phyloP scores from a whole-genome alignment of 768 basidiomycete species.

The Rhodotorula babjevae region DNA sequence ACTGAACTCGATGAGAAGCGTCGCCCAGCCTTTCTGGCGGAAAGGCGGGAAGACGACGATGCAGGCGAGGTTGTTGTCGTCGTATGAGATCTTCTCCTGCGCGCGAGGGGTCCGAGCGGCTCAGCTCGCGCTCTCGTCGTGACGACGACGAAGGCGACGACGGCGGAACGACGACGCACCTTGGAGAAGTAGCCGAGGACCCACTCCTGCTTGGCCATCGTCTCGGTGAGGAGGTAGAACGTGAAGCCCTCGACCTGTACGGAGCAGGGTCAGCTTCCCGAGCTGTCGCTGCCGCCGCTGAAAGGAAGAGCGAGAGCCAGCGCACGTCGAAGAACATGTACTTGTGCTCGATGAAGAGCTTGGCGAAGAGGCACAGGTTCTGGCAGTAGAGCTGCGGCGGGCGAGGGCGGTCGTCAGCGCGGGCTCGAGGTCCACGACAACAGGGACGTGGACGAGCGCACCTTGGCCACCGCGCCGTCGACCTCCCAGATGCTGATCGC shows the following conservation, averaged over 20 bases:
- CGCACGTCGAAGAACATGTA: slow-evolving; percentile 89
- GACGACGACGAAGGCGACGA: background rate
- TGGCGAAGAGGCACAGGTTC: slow-evolving; percentile 89
- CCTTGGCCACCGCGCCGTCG: slow-evolving; percentile 80
- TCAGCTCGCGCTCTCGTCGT: background rate
- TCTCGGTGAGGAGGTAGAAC: slow-evolving; percentile 89
- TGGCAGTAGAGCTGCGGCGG: slow-evolving; percentile 82
- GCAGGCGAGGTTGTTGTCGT: slow-evolving; percentile 94
- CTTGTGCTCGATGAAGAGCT: slow-evolving; percentile 98
- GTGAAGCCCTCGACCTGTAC: slow-evolving; percentile 54
- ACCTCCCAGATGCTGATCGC: slow-evolving; percentile 92
- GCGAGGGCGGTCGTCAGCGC: background rate
- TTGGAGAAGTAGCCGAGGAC: slow-evolving; percentile 75
- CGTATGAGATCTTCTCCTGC: slow-evolving; percentile 89
- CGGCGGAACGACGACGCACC: background rate
- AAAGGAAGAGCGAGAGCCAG: background rate
- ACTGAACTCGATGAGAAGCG: slow-evolving; percentile 98
- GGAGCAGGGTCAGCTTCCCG: background rate
- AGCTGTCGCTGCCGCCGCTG: too few relatives aligned
- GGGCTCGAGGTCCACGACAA: too few relatives aligned
- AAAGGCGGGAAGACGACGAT: slow-evolving; percentile 93
- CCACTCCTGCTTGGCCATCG: slow-evolving; percentile 69
- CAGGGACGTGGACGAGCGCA: slow-evolving; percentile 46
- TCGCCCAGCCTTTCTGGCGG: slow-evolving; percentile 83
- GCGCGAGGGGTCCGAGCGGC: too few relatives aligned